Base-by-base conservation (phyloP, 495 filamentous ascomycete species). In the Annulohypoxylon stygium region DNA sequence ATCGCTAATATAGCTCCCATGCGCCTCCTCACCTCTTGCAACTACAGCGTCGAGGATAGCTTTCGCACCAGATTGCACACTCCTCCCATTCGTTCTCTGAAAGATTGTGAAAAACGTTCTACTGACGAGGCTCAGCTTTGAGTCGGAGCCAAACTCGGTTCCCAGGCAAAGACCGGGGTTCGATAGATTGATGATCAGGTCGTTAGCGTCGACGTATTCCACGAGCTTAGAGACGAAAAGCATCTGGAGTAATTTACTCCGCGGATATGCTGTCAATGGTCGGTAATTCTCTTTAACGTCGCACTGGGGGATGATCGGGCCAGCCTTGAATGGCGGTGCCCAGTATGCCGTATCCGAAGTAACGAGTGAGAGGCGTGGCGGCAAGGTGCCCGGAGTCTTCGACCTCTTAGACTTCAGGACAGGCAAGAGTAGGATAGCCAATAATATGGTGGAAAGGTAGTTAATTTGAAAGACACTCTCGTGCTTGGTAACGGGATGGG, bases 151-250 rank as follows among this genome's bases (percentile, higher is more conserved):
- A 10, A 86, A 73, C 1, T 70, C 68, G 2, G 84, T 86, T 8
- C 80, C 83, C 37, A 73, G 78, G 36, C 72, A 78, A 33, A 82
- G 68, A 10, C 83, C 85, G 0, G 85, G 85, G 60, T 87, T 83
- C 7, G 83, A 82, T 26, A 81, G 14, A 62, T 85, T 87, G 45
- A 88, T 69, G n/a, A 86, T 77, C 3, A 86, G 81, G 37, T 86
- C 83, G 26, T 82, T 65, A 55, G 76, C 25, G 20, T 53, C 65
- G 11, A 86, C 78, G n/a, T 75, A 65, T 23, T 84, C 77, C 16
- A 75, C 77, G 1, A 87, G 81, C 57, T 81, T 83, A 16, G 65
- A 75, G 16, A 85, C 53, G 61, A 84, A 86, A 16, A 84, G 60
- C 3, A 80, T 65, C 25, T 72, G 75, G 0, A 87, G 78, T 0